These are phyloP conservation scores for Leishmania aethiopica DNA, from an alignment of 208 protist species.

Conservation along the genomic window DNA sequence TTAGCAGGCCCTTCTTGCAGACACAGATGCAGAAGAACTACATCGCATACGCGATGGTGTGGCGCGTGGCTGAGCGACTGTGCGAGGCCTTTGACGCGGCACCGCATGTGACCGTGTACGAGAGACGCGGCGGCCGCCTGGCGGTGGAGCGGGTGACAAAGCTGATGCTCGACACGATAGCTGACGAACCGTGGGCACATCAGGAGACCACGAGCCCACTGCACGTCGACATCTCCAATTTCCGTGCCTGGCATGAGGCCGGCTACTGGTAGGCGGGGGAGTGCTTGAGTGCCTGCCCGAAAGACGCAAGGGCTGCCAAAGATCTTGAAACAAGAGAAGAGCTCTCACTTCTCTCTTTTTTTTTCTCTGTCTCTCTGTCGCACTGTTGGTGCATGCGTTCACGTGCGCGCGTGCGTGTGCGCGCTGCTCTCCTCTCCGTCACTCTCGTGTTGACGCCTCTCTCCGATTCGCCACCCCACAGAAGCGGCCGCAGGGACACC, in stretches of 20 bases:
- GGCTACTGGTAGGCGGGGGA: constrained; percentile 73
- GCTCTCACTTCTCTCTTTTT: not conserved
- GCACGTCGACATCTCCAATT: constrained; percentile 76
- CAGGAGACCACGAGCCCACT: constrained; percentile 75
- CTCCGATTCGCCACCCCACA: not conserved
- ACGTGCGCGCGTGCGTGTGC: not conserved
- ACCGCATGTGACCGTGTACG: constrained; percentile 44
- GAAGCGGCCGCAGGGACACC: not conserved
- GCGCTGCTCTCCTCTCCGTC: not conserved
- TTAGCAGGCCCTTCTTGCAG: constrained; percentile 73
- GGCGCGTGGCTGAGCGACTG: constrained; percentile 86
- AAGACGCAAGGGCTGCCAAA: not conserved
- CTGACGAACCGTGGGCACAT: constrained; percentile 83
- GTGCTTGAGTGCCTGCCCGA: not conserved
- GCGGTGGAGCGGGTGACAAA: constrained; percentile 88
- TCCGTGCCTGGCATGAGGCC: constrained; percentile 89
- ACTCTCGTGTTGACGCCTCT: not conserved
- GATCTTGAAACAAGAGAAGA: not conserved
- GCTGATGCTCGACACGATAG: constrained; percentile 87
- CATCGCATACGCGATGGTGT: constrained; percentile 86
- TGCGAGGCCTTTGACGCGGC: constrained; percentile 56
- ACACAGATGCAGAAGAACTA: constrained; percentile 79
- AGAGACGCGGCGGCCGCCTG: constrained; percentile 52
- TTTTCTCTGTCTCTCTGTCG: not conserved
- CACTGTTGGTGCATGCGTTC: not conserved